Evolutionary conservation across 2,329 filamentous ascomycete genomes (phyloP), one percentile per base, ranked within the genome.

Genomic region (Pseudogymnoascus pannorum): DNA sequence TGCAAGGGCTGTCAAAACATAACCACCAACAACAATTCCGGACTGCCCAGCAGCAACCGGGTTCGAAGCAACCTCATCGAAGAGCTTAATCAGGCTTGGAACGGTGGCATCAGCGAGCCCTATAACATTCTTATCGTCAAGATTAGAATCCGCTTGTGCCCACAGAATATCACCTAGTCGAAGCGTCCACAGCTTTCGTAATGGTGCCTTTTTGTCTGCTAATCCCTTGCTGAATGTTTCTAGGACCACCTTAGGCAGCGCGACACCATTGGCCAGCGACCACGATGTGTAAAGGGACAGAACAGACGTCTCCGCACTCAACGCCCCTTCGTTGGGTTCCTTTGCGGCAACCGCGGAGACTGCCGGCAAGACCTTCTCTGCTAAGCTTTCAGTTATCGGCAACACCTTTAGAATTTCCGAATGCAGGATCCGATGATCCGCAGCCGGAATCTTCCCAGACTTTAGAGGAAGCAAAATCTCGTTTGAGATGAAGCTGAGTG

Each of bases 251-350:
- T 88, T 88, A 9, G 88, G 85, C 14, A 92, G 71, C 35, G 86
- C 79, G 1, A 79, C 73, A 22, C 79, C 82, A 26, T 84, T 78
- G n/a, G 80, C 74, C 14, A 97, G 71, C 36, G 88, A 78, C 69
- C 82, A 83, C 9, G 77, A 75, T 33, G 88, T 76, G 68, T 89
- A 88, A 63, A 82, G 82, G 60, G 85, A 81, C 61, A 97, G 79
- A 4, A 89, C 83, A 33, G 81, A 80, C 5, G 92, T 85, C 73
- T 96, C 91, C 8, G 89, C 86, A 42, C 84, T 81, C 24, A 96
- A 78, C 42, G 92, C 92, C 35, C 81, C 77, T 73, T 99, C 94
- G 68, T 95, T 97, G 6, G 92, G 87, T 75, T 99, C 94, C 70
- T 97, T 96, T 5, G 82, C 76, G 16, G 89, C 86, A 12, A 91